Percentiles rank a stretch among this genome's conserved stretches.
phyloP scores from a whole-genome alignment of 176 grass and related monocot species.

The Oryza punctata region DNA sequence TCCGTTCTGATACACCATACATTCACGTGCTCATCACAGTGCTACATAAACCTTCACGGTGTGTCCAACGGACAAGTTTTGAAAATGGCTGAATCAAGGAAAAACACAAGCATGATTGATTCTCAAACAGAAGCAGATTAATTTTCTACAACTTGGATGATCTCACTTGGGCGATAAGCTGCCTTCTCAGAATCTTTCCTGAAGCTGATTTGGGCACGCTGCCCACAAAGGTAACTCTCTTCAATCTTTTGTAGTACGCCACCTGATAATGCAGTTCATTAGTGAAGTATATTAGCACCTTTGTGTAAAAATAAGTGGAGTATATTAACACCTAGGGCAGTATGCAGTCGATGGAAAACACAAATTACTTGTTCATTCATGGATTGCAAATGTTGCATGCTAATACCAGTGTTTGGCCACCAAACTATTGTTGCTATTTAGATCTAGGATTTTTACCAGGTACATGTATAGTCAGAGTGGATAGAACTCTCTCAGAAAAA shows the following conservation, averaged over 20 bases:
- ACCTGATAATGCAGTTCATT: constrained; percentile 49
- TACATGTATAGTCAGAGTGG: not conserved
- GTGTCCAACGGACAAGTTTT: not conserved
- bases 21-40: not conserved
- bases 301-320: not conserved
- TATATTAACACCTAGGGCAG: not conserved
- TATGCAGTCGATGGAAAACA: not conserved
- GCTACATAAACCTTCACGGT: constrained; percentile 6
- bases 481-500: not conserved
- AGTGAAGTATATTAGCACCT: not conserved
- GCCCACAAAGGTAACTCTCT: constrained; percentile 68
- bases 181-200: constrained; percentile 85
- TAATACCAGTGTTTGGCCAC: not conserved
- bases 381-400: not conserved
- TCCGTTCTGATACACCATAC: not conserved
- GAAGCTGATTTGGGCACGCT: constrained; percentile 79
- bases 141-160: constrained; percentile 69
- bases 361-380: not conserved
- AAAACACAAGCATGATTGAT: not conserved
- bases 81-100: constrained; percentile 1
- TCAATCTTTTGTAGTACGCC: constrained; percentile 76
- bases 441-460: not conserved
- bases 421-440: constrained; percentile 1
- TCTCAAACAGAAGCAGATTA: not conserved
- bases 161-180: constrained; percentile 77